phyloP scores from a whole-genome alignment of 148 eudicot genomes.

The Camellia lanceoleosa region DNA sequence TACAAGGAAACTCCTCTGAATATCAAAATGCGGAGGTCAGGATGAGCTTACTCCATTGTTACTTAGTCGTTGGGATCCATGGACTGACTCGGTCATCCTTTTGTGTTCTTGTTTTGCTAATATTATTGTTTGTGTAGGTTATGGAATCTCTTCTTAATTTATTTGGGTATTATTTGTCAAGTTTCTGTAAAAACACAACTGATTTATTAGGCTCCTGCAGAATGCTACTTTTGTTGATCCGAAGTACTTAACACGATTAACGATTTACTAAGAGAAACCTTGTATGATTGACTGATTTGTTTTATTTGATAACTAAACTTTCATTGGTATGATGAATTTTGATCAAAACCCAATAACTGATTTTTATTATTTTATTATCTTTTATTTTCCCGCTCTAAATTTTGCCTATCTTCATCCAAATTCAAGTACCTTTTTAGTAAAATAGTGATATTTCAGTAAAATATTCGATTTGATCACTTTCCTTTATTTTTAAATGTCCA shows the following conservation, averaged over 20 bases:
- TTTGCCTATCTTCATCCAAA: too few relatives aligned
- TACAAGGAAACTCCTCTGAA: constrained; percentile 41
- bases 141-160: not conserved
- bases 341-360: too few relatives aligned
- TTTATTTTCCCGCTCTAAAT: too few relatives aligned
- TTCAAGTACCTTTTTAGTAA: too few relatives aligned
- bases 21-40: constrained; percentile 39
- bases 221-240: not conserved
- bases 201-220: not conserved
- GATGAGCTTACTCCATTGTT: not conserved
- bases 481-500: too few relatives aligned
- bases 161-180: not conserved
- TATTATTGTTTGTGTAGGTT: not conserved
- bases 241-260: not conserved
- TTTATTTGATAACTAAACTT: too few relatives aligned
- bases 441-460: too few relatives aligned
- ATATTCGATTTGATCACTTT: too few relatives aligned
- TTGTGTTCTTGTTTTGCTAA: not conserved
- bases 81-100: not conserved
- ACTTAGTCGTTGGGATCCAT: not conserved
- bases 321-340: too few relatives aligned
- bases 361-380: too few relatives aligned
- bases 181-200: not conserved
- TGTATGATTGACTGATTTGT: not conserved
- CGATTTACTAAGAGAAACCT: not conserved